Base-by-base conservation (phyloP, 2,329 filamentous ascomycete species). In the Hypoxylon sp. region DNA sequence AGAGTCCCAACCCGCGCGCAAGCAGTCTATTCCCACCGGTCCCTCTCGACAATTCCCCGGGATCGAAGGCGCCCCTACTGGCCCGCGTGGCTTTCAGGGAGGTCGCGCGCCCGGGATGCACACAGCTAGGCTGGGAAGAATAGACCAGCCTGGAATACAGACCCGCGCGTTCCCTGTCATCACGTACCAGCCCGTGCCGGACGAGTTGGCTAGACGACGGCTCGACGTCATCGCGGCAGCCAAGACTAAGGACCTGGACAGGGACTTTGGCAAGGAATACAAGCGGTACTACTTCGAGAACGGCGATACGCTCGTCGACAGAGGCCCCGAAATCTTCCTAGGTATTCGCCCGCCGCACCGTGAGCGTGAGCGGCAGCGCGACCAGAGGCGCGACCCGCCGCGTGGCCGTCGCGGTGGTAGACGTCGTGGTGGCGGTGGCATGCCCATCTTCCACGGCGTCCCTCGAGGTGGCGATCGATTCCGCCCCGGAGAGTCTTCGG, bases 271-370 rank as follows among this genome's bases (percentile, higher is more conserved):
- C 67, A 80, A 84, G 58, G 85, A 87, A 57, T 87, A 88, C 80
- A 89, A 92, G 76, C 85, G 92, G 33, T 94, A 93, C 77, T 91
- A 90, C 0, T 94, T 94, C 73, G 91, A 94, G 77, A 83, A 90
- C 62, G 85, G 84, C 0, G 88, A 90, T 66, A 76, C 80, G 5
- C 88, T 94, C 59, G 91, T 94, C 48, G 91, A 94, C 77, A 85
- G 90, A 59, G 92, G 92, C 13, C 88, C 88, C 14, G 92, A 94
- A 77, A 88, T 90, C 39, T 91, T 91, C 75, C 81, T 88, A 52
- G 88, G 88, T 14, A 89, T 91, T 82, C 88, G 24, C 22, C 88
- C 87, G 24, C 88, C 88, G 1, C 84, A 87, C 66, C 81, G 86
- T 9, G 85, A 88, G 73, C 81, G 72, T 54, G 82, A 79, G 75